Evolutionary conservation across 805 yeast genomes (phyloP).

Genomic region (Yamadazyma akitaensis): DNA sequence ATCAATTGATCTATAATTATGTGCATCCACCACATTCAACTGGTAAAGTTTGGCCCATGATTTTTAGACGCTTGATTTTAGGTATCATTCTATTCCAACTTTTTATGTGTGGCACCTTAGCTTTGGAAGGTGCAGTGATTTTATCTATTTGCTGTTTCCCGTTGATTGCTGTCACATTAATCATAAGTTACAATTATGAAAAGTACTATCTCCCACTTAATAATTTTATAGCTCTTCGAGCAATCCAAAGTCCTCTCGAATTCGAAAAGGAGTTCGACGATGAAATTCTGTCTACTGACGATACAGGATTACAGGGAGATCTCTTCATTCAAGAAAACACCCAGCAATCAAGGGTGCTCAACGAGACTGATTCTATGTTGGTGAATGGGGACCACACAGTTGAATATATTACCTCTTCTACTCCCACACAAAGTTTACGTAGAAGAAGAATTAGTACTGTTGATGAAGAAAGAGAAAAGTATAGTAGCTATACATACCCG

Average conservation of each 20-base stretch:
- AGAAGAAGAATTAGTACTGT: constrained; percentile 47
- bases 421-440: constrained; percentile 1
- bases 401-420: constrained; percentile 7
- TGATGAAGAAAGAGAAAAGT: constrained; percentile 55
- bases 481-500: constrained; percentile 50
- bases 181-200: constrained; percentile 50
- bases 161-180: constrained; percentile 42
- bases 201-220: constrained; percentile 52
- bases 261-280: constrained; percentile 43
- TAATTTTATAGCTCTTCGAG: constrained; percentile 55
- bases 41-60: constrained; percentile 66
- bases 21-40: constrained; percentile 66
- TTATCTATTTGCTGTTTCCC: constrained; percentile 50
- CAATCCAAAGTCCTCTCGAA: constrained; percentile 45
- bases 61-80: constrained; percentile 51
- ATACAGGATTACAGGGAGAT: background rate
- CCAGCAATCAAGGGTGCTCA: background rate
- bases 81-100: constrained; percentile 56
- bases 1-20: constrained; percentile 57
- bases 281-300: constrained; percentile 15
- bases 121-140: constrained; percentile 54
- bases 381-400: constrained; percentile 17
- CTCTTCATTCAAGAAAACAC: background rate
- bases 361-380: constrained; percentile 17
- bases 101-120: constrained; percentile 64